Conservation (phyloP, 495 filamentous ascomycete species). For the Bathelium albidoporum region DNA sequence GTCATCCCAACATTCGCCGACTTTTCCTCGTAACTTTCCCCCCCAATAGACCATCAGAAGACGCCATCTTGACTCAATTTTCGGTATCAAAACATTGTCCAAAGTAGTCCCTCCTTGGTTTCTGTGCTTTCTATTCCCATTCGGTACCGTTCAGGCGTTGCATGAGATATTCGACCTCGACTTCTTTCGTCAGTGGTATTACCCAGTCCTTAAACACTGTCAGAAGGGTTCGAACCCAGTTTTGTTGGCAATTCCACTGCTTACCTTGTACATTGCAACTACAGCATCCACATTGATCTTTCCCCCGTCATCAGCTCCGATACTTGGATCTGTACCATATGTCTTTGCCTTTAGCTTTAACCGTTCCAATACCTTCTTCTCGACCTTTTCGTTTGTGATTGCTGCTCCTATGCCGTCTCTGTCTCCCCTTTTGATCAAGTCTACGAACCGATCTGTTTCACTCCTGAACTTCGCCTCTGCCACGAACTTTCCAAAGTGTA, state of each 20-base stretch:
- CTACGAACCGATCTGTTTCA: conserved; percentile 68
- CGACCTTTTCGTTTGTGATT: conserved; percentile 83
- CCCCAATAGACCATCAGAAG: too few species aligned
- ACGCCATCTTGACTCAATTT: too few species aligned
- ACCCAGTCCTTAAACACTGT: conserved; percentile 60
- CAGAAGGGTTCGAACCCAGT: conserved; percentile 15
- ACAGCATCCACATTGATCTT: conserved; percentile 94
- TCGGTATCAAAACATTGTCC: too few species aligned
- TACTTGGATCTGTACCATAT: conserved; percentile 84
- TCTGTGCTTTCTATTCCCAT: conserved; percentile 39
- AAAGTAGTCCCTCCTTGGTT: neutral
- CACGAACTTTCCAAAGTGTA: conserved; percentile 98
- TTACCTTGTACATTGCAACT: conserved; percentile 80
- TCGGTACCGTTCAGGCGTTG: conserved; percentile 66
- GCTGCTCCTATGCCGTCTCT: conserved; percentile 70
- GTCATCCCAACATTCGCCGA: too few species aligned
- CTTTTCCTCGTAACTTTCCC: too few species aligned
- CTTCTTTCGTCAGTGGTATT: conserved; percentile 92
- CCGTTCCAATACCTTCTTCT: conserved; percentile 83
- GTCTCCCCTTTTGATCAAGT: conserved; percentile 70
- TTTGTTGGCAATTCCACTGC: conserved; percentile 10
- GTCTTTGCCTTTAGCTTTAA: conserved; percentile 85
- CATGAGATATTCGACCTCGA: conserved; percentile 97
- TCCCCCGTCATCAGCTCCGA: conserved; percentile 39
- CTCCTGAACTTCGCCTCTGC: conserved; percentile 94